Evolutionary conservation across 805 yeast species (phyloP).

Genomic region (Danielia reshetovae): DNA sequence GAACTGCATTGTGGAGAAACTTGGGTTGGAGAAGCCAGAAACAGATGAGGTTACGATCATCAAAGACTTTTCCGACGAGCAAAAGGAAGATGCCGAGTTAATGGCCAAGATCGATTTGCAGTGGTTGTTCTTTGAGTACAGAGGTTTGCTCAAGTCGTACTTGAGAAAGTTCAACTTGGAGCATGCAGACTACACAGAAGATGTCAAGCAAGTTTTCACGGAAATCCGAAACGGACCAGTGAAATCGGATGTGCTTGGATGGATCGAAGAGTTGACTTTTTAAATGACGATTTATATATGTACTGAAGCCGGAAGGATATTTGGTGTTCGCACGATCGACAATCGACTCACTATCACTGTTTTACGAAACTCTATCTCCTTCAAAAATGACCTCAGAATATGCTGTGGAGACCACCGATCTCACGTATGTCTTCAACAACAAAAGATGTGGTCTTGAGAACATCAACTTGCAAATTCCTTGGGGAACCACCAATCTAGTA

Average conservation of each 20-base stretch:
- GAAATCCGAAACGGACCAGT: slow-evolving; percentile 14
- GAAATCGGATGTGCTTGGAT: slow-evolving; percentile 11
- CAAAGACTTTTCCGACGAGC: slow-evolving; percentile 25
- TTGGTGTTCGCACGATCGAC: background rate
- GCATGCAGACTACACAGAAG: slow-evolving; percentile 12
- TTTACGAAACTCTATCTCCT: too few species aligned
- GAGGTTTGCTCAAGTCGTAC: slow-evolving; percentile 38
- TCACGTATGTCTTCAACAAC: slow-evolving; percentile 65
- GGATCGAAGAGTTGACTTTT: slow-evolving; percentile 16
- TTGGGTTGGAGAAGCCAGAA: slow-evolving; percentile 12
- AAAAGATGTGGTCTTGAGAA: slow-evolving; percentile 61
- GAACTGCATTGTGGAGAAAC: slow-evolving; percentile 20
- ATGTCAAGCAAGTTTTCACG: slow-evolving; percentile 8
- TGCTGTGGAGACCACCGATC: slow-evolving; percentile 60
- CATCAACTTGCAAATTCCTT: slow-evolving; percentile 56
- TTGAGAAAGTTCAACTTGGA: slow-evolving; percentile 25
- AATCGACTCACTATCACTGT: background rate
- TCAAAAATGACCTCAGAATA: slow-evolving; percentile 7
- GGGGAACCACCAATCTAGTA: slow-evolving; percentile 71
- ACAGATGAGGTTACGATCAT: slow-evolving; percentile 20
- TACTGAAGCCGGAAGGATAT: background rate
- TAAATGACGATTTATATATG: slow-evolving; percentile 2
- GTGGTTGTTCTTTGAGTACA: slow-evolving; percentile 42
- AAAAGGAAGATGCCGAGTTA: slow-evolving; percentile 19
- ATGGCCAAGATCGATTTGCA: slow-evolving; percentile 29